Evolutionary conservation across 495 filamentous ascomycete species (phyloP), one percentile per base, ranked within the genome.

Genomic region (Penicillium robsamsonii): DNA sequence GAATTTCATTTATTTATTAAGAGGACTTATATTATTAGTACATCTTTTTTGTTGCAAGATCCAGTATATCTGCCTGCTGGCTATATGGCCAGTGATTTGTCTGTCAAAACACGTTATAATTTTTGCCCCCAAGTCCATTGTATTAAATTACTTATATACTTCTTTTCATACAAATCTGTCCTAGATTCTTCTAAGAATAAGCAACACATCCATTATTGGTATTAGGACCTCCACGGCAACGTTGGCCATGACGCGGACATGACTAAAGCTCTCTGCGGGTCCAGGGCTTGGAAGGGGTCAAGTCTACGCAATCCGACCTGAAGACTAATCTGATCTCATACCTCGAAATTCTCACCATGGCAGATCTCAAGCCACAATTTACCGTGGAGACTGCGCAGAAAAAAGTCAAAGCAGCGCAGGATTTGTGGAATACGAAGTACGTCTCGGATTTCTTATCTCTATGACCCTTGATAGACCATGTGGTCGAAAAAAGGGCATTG

Each of bases 341-440:
- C 18, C 50, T 15, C 17, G 18, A 31, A 43, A 29, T 18, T 37
- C 6, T 15, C 31, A 57, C 17, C 17, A 85, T 86, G 82, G 78
- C 81, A 10, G 69, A 69, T 43, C 73, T 84, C 41, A 80, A 81
- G 46, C 91, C 92, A n/a, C 92, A 90, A 2, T 95, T 95, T 73
- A 94, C 88, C 5, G 71, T 71, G 25, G 84, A 88, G 60, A 89
- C 85, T 1, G 91, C 91, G 5, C 73, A 73, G 24, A 72, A 80
- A 53, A 96, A 96, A 68, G 91, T 96, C 56, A 96, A 96, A 71
- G 84, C 84, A 6, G 91, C 87, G 0, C 92, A 96, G 71, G 77
- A 87, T 56, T 78, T 90, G 17, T 96, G 91, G 92, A 96, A 96
- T 65, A 90, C 88, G 3, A 82, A 78, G 85, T 90, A 68, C 66